Base-by-base conservation (phyloP, 2,329 filamentous ascomycete genomes). In the Penicillium occitanis region DNA sequence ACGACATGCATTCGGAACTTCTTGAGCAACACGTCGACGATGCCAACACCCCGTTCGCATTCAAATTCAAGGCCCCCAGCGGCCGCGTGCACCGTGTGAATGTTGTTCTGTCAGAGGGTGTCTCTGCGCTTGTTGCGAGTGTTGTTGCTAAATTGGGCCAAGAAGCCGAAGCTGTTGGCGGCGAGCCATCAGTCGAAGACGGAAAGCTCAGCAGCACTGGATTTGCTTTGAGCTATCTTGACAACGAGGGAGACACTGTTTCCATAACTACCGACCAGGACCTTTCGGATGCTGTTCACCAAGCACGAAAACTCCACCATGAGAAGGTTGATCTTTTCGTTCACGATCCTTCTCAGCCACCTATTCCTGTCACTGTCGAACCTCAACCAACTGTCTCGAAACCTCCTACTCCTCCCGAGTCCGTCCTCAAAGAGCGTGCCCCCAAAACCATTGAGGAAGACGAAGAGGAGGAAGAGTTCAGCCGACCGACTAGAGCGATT, bases 271-370 rank as follows among this genome's bases (percentile, higher is more conserved):
- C 94, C 0, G 93, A 98, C 74, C 90, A 94, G 70, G 95, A 99
- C 76, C 86, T 99, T 50, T 81, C 95, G 1, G 95, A 99, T 79
- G 93, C 95, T 1, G 92, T 99, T 70, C 84, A 89, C 22, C 86
- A 98, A 33, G 92, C 94, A 4, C 90, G 92, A 67, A 88, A 91
- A 66, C 85, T 87, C 55, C 88, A 84, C 71, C 89, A 88, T 55
- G 95, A 98, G 71, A 99, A 99, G 84, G 95, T 99, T 22, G 95
- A 99, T 73, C 85, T 99, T 17, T 98, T 97, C 73, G 93, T 98
- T 13, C 95, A 99, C 76, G 91, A 99, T 73, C 93, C 94, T 0
- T 88, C 93, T 69, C 90, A 95, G 80, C 88, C 94, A n/a, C 91
- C 93, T 0, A 85, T 93, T n/a, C 82, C 88, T 10, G 82, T 86